Evolutionary conservation across 1,139 yeast species (phyloP), one percentile per base, ranked within the genome.

Genomic region (Blastobotrys persicus): DNA sequence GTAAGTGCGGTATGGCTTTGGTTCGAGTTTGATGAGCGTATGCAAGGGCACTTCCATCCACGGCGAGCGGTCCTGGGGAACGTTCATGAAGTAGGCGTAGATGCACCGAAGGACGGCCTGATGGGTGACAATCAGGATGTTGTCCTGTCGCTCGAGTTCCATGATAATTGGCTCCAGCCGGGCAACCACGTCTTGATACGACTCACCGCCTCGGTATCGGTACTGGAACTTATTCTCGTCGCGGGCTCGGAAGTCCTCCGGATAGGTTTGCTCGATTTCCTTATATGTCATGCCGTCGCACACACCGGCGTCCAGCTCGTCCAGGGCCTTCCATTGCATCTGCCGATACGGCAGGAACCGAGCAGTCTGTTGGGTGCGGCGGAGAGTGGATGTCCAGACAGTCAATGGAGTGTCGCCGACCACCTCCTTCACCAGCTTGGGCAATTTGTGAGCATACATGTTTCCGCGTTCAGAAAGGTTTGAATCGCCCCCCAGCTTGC

Each of bases 21-120:
- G 97, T 66, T 94, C 98, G 57, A 92, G 75, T 64, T 88, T 86
- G 61, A 92, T 92, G 66, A 92, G 74, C 0, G 98, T 92, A 65
- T 92, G 99, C 62, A 92, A 74, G 6, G 99, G 99, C 50, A 92
- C 95, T 44, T 95, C 88, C 96, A 92, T 91, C 98, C 98, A 92
- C 3, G 99, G 99, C 53, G 91, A 81, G 65, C 89, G 94, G 62
- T 92, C 97, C 67, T 91, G 98, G 3, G 97, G 96, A 16, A 92
- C 96, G 66, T 92, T 92, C 98, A 92, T 94, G 66, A 91, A 92
- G 67, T 94, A 92, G 3, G 98, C 98, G 68, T 92, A 92, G 50
- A 92, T 84, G 67, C 99, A 92, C 62, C 99, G 80, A 59, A 92
- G 75, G 18, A 92, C 98, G 0, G 98, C 98, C 70, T 92, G 99